Base-by-base conservation (phyloP, 2,329 filamentous ascomycete genomes). In the Fusarium mundagurra region DNA sequence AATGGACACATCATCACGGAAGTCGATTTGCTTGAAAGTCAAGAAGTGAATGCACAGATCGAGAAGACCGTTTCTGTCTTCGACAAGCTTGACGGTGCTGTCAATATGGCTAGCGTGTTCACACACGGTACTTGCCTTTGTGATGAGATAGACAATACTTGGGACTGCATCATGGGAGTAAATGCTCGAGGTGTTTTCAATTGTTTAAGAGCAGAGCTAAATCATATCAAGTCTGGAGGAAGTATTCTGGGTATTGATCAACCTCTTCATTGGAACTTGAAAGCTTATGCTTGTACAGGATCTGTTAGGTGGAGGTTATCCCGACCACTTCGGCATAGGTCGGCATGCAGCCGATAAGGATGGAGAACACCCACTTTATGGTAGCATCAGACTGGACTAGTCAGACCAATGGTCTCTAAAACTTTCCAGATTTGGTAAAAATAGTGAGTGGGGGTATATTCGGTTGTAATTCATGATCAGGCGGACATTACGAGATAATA, bases 231-330 rank as follows among this genome's bases (percentile, higher is more conserved):
- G n/a, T 14, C 31, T 24, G 22, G 48, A 10, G 48, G 31, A 14
- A 34, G 48, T n/a, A 51, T 51, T 18, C 16, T 8, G 4, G 5
- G 6, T 12, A 3, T 22, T 3, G 24, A 17, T 17, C 13, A 5
- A n/a, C 13, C 0, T 22, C 17, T 11, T 22, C 4, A 7, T 5
- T 11, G 20, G 20, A 22, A 14, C 9, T 5, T 8, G 45, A 4
- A 22, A 8, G 13, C n/a, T n/a, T n/a, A n/a, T n/a, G n/a, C n/a
- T n/a, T n/a, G n/a, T n/a, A n/a, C n/a, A n/a, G n/a, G n/a, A 22
- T 36, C 17, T 27, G 39, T 36, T 47, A 36, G 18, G 47, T 31
- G 18, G 18, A 29, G 17, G 31, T 8, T 10, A 29, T 50, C 14
- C 34, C 5, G 51, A 54, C 13, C 2, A 29, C 14, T 38, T 38